Conservation (phyloP, 108 stramenopile species). For the Aureococcus anophagefferens region DNA sequence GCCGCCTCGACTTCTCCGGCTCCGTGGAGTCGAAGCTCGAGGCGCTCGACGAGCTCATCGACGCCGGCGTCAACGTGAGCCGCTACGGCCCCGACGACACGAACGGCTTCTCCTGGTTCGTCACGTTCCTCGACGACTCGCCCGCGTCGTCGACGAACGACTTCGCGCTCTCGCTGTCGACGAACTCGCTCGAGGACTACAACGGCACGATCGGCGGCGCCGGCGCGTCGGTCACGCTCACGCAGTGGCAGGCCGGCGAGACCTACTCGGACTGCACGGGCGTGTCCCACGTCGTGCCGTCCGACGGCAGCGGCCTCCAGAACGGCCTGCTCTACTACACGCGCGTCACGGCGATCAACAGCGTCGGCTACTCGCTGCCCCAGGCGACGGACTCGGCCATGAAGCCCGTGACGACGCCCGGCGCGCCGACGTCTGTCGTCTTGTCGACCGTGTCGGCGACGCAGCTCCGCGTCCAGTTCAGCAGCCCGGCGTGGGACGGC, state of each 20-base stretch:
- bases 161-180: conserved; percentile 39
- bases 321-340: conserved; percentile 62
- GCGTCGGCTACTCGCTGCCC: conserved; percentile 56
- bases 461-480: conserved; percentile 57
- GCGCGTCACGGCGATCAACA: conserved; percentile 64
- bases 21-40: conserved; percentile 65
- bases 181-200: conserved; percentile 21
- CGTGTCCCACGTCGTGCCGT: conserved; percentile 46
- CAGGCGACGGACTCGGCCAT: conserved; percentile 21
- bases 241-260: conserved; percentile 33
- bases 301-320: conserved; percentile 40
- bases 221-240: conserved; percentile 17
- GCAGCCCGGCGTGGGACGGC: conserved; percentile 62
- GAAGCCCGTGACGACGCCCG: conserved; percentile 59
- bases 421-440: conserved; percentile 54
- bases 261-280: conserved; percentile 47
- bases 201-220: conserved; percentile 18
- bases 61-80: conserved; percentile 56
- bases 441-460: conserved; percentile 56
- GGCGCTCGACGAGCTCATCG: conserved; percentile 33
- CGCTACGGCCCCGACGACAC: conserved; percentile 43
- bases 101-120: conserved; percentile 57
- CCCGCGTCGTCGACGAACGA: conserved; percentile 34
- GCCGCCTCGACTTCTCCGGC: conserved; percentile 33
- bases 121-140: conserved; percentile 69